These are phyloP conservation scores for Gossypium gossypioides DNA, from an alignment of 441 rosid species.

Conservation along the genomic window DNA sequence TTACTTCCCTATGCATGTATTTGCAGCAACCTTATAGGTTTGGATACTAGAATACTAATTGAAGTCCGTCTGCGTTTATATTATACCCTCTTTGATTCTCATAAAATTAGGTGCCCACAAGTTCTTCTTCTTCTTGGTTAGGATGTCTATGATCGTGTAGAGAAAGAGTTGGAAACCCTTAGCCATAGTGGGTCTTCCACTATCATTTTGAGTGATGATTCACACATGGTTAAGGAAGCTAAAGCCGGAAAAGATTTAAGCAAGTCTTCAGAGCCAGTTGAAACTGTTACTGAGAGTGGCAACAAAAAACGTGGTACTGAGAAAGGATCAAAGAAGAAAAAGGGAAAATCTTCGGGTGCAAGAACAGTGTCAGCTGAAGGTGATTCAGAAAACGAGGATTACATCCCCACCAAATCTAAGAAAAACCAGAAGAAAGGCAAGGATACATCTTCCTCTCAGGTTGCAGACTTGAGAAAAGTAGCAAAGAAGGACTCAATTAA, in stretches of 20 bases:
- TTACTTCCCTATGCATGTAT: background rate
- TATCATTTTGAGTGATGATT: slow-evolving; percentile 25
- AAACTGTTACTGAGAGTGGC: slow-evolving; percentile 40
- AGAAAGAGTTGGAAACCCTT: slow-evolving; percentile 63
- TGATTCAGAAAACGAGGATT: slow-evolving; percentile 53
- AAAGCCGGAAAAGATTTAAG: slow-evolving; percentile 37
- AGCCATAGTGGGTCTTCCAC: slow-evolving; percentile 41
- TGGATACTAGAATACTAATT: background rate
- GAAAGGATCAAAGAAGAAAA: slow-evolving; percentile 74
- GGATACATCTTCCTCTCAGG: slow-evolving; percentile 50
- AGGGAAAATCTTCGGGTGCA: slow-evolving; percentile 54
- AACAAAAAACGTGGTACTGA: slow-evolving; percentile 33
- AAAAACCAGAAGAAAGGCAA: slow-evolving; percentile 76
- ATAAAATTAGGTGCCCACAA: slow-evolving; percentile 9
- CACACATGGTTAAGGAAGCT: slow-evolving; percentile 31
- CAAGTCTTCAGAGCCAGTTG: slow-evolving; percentile 38
- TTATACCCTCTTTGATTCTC: slow-evolving; percentile 12
- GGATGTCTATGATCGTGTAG: slow-evolving; percentile 67
- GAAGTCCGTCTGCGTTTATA: background rate
- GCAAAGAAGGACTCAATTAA: slow-evolving; percentile 53
- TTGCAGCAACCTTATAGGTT: background rate
- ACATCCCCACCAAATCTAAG: slow-evolving; percentile 59
- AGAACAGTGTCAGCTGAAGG: slow-evolving; percentile 42
- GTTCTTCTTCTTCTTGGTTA: slow-evolving; percentile 26
- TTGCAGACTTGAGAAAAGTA: slow-evolving; percentile 46